These are phyloP conservation scores for Leishmania martiniquensis DNA, from an alignment of 208 protist genomes.

Conservation along the genomic window DNA sequence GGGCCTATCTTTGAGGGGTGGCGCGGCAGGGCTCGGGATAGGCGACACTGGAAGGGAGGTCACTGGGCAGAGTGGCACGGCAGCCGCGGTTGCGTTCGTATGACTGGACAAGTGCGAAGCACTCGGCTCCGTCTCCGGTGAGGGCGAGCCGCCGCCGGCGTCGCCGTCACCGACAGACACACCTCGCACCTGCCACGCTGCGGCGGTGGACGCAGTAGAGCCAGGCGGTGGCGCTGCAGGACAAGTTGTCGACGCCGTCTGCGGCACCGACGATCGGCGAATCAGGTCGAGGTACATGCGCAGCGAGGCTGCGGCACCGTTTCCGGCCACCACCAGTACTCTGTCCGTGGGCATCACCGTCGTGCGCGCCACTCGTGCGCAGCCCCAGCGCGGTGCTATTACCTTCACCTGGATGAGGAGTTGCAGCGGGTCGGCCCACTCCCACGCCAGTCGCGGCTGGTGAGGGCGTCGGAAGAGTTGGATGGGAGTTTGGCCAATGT, in stretches of 20 bases:
- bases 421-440: constrained; percentile 47
- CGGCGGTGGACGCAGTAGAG: neutral
- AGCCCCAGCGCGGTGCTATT: constrained; percentile 50
- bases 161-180: neutral
- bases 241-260: neutral
- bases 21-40: neutral
- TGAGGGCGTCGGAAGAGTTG: constrained; percentile 96
- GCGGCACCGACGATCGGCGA: constrained; percentile 4
- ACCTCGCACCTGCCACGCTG: neutral
- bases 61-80: neutral
- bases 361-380: constrained; percentile 48
- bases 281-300: constrained; percentile 37
- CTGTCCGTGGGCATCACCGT: constrained; percentile 31
- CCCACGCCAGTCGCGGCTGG: constrained; percentile 39
- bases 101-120: neutral
- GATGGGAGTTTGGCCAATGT: constrained; percentile 98
- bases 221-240: neutral
- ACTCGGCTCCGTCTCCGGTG: neutral
- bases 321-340: constrained; percentile 32
- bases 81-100: neutral
- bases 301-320: constrained; percentile 26
- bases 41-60: neutral
- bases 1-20: neutral
- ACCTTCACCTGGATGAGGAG: constrained; percentile 45
- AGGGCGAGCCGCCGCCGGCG: neutral